Base-by-base conservation (phyloP, 495 filamentous ascomycete genomes). In the Clavariopsis aquatica region DNA sequence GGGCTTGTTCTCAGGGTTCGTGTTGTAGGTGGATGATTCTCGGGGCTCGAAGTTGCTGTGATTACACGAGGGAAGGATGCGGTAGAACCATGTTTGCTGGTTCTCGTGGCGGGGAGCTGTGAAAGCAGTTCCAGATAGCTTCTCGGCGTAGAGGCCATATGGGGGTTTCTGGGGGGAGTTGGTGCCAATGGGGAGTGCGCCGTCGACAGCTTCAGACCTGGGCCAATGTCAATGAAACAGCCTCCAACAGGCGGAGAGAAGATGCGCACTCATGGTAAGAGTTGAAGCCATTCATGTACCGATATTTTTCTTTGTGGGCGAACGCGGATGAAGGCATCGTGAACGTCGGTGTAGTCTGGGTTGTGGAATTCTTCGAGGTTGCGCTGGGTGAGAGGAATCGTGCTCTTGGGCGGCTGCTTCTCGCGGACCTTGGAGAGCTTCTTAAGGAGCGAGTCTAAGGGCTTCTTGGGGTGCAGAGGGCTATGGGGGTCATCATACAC, bases 61-160 rank as follows among this genome's bases (percentile, higher is more conserved):
- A 6, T 91, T 83, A 43, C 90, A 91, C 0, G 90, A 84, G 36
- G 93, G 93, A 27, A 96, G 79, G 63, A 96, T 91, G 12, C 93
- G 85, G 74, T 97, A 96, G n/a, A 96, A 85, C 93, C 93, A 97
- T 38, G 92, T 83, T 71, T 96, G 93, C 73, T 88, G 85, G 78
- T 96, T 97, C 73, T 94, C 89, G 75, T 87, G 83, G 19, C 93
- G 84, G 0, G 93, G 93, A 6, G 92, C 91, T 26, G 93, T 97
- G 73, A 97, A 97, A 38, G 93, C 88, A 7, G 93, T 96, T 17
- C 93, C 93, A 0, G 93, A 96, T 27, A 97, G 84, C 82, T 96
- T 96, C 75, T 97, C 93, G 51, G 90, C 83, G 74, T 96, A 97
- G 41, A 97, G 83, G 1, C 92, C 93, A 52, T 88, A 85, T 0